Evolutionary conservation across 2,329 filamentous ascomycete genomes (phyloP), one percentile per base, ranked within the genome.

Genomic region (Chaetomium sp.): DNA sequence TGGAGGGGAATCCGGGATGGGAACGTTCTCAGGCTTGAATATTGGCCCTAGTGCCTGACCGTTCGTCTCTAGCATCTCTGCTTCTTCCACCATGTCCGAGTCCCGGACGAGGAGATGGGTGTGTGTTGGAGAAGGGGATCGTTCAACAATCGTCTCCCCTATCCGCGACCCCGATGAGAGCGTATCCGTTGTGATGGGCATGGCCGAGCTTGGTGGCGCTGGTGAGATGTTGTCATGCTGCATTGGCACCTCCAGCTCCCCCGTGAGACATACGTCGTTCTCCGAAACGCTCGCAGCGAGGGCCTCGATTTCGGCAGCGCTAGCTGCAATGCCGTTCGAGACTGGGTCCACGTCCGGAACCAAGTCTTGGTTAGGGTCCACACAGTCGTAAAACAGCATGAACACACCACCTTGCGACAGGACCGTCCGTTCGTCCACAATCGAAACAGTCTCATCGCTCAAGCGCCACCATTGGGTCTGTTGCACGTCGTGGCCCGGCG

Each of bases 351-450:
- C 3, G 7, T 11, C 53, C 19, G 41, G n/a, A 9, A 69, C 65
- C 8, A 77, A 68, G 19, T 86, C 67, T 34, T 75, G 74, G 40
- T 69, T 73, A 0, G 77, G 70, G 55, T 87, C 83, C 32, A 87
- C 74, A 47, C 81, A 82, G 68, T 99, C 92, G 69, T 97, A 99
- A 69, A 97, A 97, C 1, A 97, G 79, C 92, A 99, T 97, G 68
- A 97, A 97, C 0, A 91, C 92, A 1, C 89, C 90, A 0, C 85
- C 85, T 63, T 95, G 86, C 2, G 77, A 79, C 50, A 94, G 74
- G 0, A 95, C 88, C 34, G 80, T 79, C 9, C 85, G 79, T 68
- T 96, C 89, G 19, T 81, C 81, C 32, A 91, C 87, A 61, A 81
- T 78, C 58, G 78, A 82, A 6, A 97, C 91, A 59, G 87, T 85